Conservation (phyloP, 305 asterid species). For the Fraxinus sp. region DNA sequence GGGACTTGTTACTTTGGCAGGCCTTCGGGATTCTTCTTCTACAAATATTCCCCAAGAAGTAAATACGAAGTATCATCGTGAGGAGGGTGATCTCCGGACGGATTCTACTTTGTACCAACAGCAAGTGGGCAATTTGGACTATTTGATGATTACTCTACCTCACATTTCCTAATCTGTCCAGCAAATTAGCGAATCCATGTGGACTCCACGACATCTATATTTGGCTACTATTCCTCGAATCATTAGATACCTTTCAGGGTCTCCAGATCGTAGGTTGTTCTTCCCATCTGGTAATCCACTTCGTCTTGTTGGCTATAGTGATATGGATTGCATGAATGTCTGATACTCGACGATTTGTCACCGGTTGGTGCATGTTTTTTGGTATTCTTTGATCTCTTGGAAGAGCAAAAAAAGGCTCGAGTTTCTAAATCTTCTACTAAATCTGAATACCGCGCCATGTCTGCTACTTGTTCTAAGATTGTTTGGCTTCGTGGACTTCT, state of each 20-base stretch:
- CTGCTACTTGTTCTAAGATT: not conserved
- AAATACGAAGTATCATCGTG: not conserved
- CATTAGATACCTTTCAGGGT: not conserved
- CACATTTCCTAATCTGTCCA: not conserved
- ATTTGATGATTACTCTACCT: not conserved
- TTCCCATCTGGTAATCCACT: no score
- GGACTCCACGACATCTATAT: not conserved
- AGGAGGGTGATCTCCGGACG: not conserved
- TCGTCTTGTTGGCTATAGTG: not conserved
- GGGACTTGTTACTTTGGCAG: not conserved
- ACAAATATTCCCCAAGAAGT: not conserved
- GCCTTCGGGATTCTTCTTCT: not conserved
- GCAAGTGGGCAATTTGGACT: not conserved
- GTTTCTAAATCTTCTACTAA: not conserved
- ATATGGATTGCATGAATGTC: no score
- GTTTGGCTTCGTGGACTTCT: no score
- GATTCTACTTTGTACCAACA: not conserved
- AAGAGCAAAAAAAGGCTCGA: not conserved
- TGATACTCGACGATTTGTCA: not conserved
- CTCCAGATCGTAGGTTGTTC: not conserved
- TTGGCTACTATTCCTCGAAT: not conserved
- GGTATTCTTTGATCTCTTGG: not conserved
- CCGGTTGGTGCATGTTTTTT: not conserved
- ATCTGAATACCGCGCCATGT: not conserved
- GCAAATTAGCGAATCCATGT: not conserved